Percentiles rank a stretch among this genome's conserved stretches.
Conservation (phyloP, 83 land plant genomes). For the Larix sibirica region DNA sequence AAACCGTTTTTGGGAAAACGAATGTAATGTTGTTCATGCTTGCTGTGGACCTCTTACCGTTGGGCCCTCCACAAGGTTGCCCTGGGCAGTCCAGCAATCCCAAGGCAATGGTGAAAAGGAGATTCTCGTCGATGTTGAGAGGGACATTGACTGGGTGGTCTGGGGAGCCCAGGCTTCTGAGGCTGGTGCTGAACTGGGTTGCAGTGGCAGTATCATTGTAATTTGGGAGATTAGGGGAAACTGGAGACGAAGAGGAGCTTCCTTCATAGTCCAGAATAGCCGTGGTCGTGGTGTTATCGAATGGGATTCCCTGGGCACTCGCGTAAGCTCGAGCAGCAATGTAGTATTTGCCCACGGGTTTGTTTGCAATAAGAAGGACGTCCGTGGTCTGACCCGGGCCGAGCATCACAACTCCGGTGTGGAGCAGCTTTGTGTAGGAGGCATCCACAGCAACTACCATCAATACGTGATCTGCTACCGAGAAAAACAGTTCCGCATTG, state of each 20-base stretch:
- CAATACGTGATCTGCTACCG: slow-evolving; percentile 13
- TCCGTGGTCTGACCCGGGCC: slow-evolving; percentile 13
- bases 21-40: slow-evolving; percentile 54
- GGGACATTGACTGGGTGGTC: slow-evolving; percentile 35
- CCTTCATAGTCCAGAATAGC: slow-evolving; percentile 8
- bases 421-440: slow-evolving; percentile 31
- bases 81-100: slow-evolving; percentile 23
- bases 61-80: slow-evolving; percentile 12
- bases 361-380: background rate
- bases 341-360: background rate
- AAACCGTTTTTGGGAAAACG: slow-evolving; percentile 19
- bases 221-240: background rate
- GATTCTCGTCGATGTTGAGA: slow-evolving; percentile 27
- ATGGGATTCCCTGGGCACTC: background rate
- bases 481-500: background rate
- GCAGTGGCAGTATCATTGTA: slow-evolving; percentile 61
- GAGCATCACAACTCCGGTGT: background rate
- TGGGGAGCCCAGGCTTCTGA: slow-evolving; percentile 29
- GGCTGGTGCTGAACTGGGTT: slow-evolving; percentile 26
- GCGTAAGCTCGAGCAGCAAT: slow-evolving; percentile 4
- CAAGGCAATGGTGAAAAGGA: slow-evolving; percentile 18
- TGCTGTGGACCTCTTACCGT: slow-evolving; percentile 24
- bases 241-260: background rate
- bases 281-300: slow-evolving; percentile 12
- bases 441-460: slow-evolving; percentile 38